Evolutionary conservation across 2,329 filamentous ascomycete genomes (phyloP).

Genomic region (Chaetomium sp.): DNA sequence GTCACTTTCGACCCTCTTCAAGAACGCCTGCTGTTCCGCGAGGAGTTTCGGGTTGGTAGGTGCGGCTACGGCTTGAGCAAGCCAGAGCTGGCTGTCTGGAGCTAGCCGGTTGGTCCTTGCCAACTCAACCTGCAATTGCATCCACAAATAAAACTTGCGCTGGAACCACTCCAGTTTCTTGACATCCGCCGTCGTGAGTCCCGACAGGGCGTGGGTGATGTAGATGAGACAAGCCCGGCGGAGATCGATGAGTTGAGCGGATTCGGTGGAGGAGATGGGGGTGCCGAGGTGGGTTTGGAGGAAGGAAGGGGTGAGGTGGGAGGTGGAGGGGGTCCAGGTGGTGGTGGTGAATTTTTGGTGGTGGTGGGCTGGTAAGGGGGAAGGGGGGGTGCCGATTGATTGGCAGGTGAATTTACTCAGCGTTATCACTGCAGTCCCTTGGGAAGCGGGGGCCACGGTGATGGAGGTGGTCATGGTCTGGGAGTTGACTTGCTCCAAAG

Average conservation of each 20-base stretch:
- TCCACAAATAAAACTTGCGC: constrained; percentile 23
- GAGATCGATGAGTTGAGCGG: constrained; percentile 17
- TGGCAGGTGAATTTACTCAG: constrained; percentile 19
- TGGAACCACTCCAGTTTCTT: constrained; percentile 18
- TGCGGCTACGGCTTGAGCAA: background rate
- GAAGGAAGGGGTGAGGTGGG: constrained; percentile 14
- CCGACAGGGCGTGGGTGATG: constrained; percentile 17
- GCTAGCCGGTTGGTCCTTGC: constrained; percentile 17
- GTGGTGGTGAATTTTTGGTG: constrained; percentile 17
- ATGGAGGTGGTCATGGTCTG: constrained; percentile 18
- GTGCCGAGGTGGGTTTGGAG: constrained; percentile 18
- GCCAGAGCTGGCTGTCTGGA: constrained; percentile 15
- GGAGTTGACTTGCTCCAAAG: constrained; percentile 13
- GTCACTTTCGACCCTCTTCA: constrained; percentile 14
- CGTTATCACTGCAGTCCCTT: constrained; percentile 9
- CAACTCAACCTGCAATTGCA: constrained; percentile 19
- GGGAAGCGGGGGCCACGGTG: constrained; percentile 9
- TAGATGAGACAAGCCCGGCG: constrained; percentile 19
- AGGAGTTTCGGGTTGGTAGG: background rate
- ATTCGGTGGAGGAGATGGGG: constrained; percentile 16
- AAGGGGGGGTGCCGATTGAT: constrained; percentile 15
- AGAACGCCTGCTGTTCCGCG: constrained; percentile 8
- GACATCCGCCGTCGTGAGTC: constrained; percentile 15
- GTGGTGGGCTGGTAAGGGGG: constrained; percentile 2
- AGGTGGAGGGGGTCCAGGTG: constrained; percentile 21